Evolutionary conservation across 495 filamentous ascomycete species (phyloP).

Genomic region (Neurospora sp.): DNA sequence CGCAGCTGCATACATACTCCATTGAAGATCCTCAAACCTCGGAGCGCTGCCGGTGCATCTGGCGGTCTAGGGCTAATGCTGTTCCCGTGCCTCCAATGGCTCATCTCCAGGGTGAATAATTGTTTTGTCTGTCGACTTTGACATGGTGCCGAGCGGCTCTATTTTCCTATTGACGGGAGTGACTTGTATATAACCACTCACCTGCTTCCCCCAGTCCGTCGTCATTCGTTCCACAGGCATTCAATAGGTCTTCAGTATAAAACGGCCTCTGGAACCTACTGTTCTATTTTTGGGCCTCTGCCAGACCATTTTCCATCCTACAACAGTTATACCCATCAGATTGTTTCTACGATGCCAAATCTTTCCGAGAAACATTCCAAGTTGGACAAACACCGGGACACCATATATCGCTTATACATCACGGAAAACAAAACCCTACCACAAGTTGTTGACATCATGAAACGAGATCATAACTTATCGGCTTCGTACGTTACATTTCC

Average conservation of each 20-base stretch:
- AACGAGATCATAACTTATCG: conserved; percentile 4
- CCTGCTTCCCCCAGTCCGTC: background rate
- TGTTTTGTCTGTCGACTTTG: background rate
- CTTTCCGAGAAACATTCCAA: background rate
- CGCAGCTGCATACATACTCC: background rate
- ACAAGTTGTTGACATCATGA: conserved; percentile 18
- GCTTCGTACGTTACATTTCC: conserved; percentile 11
- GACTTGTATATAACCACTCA: background rate
- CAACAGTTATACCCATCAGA: background rate
- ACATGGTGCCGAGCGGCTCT: background rate
- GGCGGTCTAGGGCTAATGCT: background rate
- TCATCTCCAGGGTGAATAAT: background rate
- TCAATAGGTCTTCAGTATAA: background rate
- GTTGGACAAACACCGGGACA: conserved; percentile 10
- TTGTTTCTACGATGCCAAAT: background rate
- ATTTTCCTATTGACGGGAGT: background rate
- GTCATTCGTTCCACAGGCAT: background rate
- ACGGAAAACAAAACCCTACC: conserved; percentile 4
- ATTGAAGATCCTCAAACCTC: background rate
- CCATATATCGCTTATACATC: conserved; percentile 17
- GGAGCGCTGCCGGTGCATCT: background rate
- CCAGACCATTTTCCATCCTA: background rate
- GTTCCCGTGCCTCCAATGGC: background rate
- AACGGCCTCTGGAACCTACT: background rate
- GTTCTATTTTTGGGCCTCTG: background rate